These are phyloP conservation scores for Castanea mollissima DNA, from an alignment of 306 rosid genomes.

Conservation along the genomic window DNA sequence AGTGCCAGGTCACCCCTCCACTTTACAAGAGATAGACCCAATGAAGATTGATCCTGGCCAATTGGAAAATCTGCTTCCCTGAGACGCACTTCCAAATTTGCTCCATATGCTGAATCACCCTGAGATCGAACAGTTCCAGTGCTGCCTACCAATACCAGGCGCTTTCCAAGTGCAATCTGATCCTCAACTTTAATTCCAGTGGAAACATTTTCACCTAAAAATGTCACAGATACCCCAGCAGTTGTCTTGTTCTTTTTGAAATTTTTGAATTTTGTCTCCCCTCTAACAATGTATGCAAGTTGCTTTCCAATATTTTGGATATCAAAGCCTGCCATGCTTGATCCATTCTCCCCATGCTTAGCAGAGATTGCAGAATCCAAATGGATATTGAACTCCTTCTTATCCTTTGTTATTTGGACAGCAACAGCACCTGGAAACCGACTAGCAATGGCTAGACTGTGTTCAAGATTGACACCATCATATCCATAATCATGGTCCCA, in stretches of 20 bases:
- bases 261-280: constrained; percentile 83
- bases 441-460: constrained; percentile 60
- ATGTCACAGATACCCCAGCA: constrained; percentile 82
- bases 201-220: constrained; percentile 82
- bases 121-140: constrained; percentile 81
- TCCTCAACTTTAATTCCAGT: constrained; percentile 94
- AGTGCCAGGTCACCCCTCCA: constrained; percentile 92
- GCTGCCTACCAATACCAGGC: constrained; percentile 75
- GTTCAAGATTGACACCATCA: constrained; percentile 92
- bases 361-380: constrained; percentile 91
- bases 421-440: constrained; percentile 70
- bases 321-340: constrained; percentile 96
- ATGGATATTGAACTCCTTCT: constrained; percentile 91
- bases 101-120: constrained; percentile 83
- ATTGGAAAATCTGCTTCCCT: constrained; percentile 96
- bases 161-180: constrained; percentile 85
- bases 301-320: constrained; percentile 68
- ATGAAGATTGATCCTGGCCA: constrained; percentile 91
- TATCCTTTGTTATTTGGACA: constrained; percentile 93
- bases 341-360: constrained; percentile 83
- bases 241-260: constrained; percentile 77
- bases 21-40: constrained; percentile 87
- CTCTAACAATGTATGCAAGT: constrained; percentile 54
- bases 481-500: constrained; percentile 99
- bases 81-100: constrained; percentile 84